A percentile compares a stretch with the other conserved stretches of the same genome.
Conservation (phyloP, 148 eudicot genomes). For the Persicaria tinctoria region DNA sequence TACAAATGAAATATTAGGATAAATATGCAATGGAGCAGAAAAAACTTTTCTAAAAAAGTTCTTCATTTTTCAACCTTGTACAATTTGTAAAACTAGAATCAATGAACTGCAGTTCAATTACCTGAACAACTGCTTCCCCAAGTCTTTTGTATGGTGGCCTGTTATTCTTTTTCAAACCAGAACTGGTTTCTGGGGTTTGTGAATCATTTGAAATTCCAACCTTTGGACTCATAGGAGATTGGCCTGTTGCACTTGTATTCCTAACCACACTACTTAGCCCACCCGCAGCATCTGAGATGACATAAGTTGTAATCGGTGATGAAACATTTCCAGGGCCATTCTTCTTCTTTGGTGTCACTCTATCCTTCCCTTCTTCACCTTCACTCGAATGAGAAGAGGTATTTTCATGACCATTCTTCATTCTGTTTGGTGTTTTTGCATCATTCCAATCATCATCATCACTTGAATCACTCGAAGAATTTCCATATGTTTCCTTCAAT, state of each 20-base stretch:
- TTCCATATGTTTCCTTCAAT: conserved; percentile 69
- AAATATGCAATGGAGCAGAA: not conserved
- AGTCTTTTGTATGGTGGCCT: conserved; percentile 37
- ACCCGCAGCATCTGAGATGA: conserved; percentile 19
- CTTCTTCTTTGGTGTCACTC: conserved; percentile 28
- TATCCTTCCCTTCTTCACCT: conserved; percentile 58
- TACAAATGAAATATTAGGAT: not conserved
- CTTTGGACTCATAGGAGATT: not conserved
- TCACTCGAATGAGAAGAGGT: conserved; percentile 66
- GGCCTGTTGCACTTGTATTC: not conserved
- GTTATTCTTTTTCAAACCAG: conserved; percentile 8
- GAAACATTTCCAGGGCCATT: conserved; percentile 17
- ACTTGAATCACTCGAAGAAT: conserved; percentile 64
- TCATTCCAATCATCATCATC: conserved; percentile 69
- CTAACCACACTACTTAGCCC: not conserved
- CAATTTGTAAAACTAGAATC: not conserved
- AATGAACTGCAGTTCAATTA: conserved; percentile 16
- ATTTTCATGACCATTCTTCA: conserved; percentile 64
- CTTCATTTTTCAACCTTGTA: not conserved
- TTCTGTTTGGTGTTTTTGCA: conserved; percentile 32
- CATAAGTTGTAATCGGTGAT: conserved; percentile 5
- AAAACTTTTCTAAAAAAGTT: not conserved
- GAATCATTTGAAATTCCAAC: conserved; percentile 7
- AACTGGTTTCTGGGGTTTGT: not conserved
- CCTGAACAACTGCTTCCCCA: conserved; percentile 65